Evolutionary conservation across 805 yeast genomes (phyloP).

Genomic region (Saccharomycopsis capsularis): DNA sequence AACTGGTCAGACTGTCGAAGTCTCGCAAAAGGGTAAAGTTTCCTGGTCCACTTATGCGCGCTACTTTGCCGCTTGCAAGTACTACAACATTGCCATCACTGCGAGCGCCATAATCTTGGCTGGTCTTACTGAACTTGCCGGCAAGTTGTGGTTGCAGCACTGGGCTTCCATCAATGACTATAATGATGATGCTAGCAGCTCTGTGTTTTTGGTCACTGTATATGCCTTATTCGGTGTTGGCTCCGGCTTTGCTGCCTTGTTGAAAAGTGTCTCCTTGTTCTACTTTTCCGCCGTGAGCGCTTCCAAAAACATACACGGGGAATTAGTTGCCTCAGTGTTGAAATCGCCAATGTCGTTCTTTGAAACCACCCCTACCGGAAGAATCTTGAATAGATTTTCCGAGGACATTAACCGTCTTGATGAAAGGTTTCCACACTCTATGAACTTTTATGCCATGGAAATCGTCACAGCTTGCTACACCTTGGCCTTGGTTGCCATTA

Average conservation of each 20-base stretch:
- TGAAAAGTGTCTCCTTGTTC: conserved; percentile 43
- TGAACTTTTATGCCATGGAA: conserved; percentile 41
- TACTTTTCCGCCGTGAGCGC: conserved; percentile 50
- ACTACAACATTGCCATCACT: conserved; percentile 38
- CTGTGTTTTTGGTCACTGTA: conserved; percentile 39
- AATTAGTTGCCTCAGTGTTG: conserved; percentile 50
- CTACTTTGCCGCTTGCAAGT: conserved; percentile 56
- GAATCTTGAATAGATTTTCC: conserved; percentile 73
- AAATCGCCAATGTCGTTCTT: conserved; percentile 76
- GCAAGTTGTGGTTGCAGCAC: conserved; percentile 58
- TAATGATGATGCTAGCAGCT: conserved; percentile 32
- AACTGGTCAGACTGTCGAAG: conserved; percentile 44
- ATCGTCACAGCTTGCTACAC: conserved; percentile 42
- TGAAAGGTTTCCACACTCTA: conserved; percentile 46
- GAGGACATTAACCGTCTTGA: conserved; percentile 56
- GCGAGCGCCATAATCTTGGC: conserved; percentile 32
- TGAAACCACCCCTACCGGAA: conserved; percentile 81
- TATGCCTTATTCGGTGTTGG: conserved; percentile 52
- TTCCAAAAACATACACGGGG: conserved; percentile 46
- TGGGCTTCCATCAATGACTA: conserved; percentile 57
- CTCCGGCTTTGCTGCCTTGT: conserved; percentile 41
- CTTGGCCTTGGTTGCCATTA: conserved; percentile 43
- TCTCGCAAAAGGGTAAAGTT: conserved; percentile 55
- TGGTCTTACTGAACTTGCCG: conserved; percentile 34
- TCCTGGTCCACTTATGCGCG: conserved; percentile 43